phyloP scores from a whole-genome alignment of 805 yeast genomes.

The Priceomyces fermenticarens region DNA sequence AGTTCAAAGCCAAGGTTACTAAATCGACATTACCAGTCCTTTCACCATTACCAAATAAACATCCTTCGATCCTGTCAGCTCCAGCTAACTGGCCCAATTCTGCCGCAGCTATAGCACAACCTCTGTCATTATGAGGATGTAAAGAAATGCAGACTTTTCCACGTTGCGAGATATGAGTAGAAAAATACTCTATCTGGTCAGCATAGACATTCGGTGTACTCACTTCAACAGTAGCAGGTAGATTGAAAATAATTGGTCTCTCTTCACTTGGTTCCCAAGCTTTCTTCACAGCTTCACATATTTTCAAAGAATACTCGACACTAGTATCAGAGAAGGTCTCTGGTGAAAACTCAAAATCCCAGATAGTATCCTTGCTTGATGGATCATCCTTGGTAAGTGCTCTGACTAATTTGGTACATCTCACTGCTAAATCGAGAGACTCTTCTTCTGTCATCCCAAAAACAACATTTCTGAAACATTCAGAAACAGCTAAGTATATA shows the following conservation, averaged over 20 bases:
- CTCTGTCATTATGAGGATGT: slow-evolving; percentile 84
- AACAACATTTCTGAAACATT: slow-evolving; percentile 68
- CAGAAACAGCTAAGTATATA: slow-evolving; percentile 73
- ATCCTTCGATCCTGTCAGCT: slow-evolving; percentile 86
- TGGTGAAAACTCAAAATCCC: slow-evolving; percentile 80
- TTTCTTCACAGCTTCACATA: slow-evolving; percentile 71
- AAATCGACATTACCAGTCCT: slow-evolving; percentile 85
- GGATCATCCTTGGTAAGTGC: slow-evolving; percentile 70
- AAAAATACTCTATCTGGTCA: slow-evolving; percentile 77
- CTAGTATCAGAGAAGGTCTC: slow-evolving; percentile 75
- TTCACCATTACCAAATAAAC: slow-evolving; percentile 83
- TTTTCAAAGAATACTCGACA: slow-evolving; percentile 57
- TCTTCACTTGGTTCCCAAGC: slow-evolving; percentile 72
- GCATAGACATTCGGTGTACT: slow-evolving; percentile 79
- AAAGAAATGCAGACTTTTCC: slow-evolving; percentile 71
- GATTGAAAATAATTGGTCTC: slow-evolving; percentile 70
- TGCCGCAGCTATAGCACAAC: slow-evolving; percentile 87
- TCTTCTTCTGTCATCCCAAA: slow-evolving; percentile 62
- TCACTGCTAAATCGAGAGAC: slow-evolving; percentile 58
- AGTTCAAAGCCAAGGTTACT: slow-evolving; percentile 71
- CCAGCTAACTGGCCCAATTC: slow-evolving; percentile 81
- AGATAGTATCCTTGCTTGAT: slow-evolving; percentile 47
- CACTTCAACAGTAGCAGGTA: slow-evolving; percentile 86
- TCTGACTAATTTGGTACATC: slow-evolving; percentile 60
- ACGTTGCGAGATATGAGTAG: slow-evolving; percentile 58